phyloP scores from a whole-genome alignment of 257 asterid genomes.

The Solanum tarijense region DNA sequence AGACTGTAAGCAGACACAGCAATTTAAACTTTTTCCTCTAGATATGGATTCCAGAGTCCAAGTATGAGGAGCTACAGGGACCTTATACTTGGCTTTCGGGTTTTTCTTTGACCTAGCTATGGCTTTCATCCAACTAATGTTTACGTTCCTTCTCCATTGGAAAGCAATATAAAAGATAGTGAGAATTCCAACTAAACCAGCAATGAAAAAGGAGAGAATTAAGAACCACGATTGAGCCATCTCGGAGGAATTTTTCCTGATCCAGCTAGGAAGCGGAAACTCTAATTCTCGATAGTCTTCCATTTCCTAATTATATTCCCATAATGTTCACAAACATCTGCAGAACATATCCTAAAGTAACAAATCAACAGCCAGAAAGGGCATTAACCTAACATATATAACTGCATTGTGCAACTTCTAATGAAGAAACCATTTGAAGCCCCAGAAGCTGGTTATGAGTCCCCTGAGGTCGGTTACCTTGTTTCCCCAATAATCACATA shows the following conservation, averaged over 20 bases:
- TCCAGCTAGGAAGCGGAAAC: constrained; percentile 59
- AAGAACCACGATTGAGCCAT: constrained; percentile 52
- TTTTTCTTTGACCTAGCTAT: constrained; percentile 90
- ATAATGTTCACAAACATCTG: constrained; percentile 9
- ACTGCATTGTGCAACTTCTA: background rate
- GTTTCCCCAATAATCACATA: background rate
- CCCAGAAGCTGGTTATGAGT: background rate
- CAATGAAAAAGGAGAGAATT: constrained; percentile 59
- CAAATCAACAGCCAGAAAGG: background rate
- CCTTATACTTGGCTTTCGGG: constrained; percentile 71
- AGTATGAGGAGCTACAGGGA: constrained; percentile 59
- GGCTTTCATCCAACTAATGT: constrained; percentile 89
- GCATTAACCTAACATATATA: background rate
- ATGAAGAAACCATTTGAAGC: background rate
- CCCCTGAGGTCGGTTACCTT: background rate
- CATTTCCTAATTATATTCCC: constrained; percentile 34
- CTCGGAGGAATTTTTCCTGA: constrained; percentile 52
- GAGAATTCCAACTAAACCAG: constrained; percentile 66
- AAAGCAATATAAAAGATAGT: constrained; percentile 77
- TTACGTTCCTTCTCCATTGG: constrained; percentile 91
- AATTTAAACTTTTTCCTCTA: constrained; percentile 72
- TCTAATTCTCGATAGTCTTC: constrained; percentile 65
- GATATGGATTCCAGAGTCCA: constrained; percentile 77
- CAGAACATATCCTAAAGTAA: background rate
- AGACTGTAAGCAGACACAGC: constrained; percentile 80